Evolutionary conservation across 192 early-diverging fungal species (phyloP).

Genomic region (Thoreauomyces humboldtii): DNA sequence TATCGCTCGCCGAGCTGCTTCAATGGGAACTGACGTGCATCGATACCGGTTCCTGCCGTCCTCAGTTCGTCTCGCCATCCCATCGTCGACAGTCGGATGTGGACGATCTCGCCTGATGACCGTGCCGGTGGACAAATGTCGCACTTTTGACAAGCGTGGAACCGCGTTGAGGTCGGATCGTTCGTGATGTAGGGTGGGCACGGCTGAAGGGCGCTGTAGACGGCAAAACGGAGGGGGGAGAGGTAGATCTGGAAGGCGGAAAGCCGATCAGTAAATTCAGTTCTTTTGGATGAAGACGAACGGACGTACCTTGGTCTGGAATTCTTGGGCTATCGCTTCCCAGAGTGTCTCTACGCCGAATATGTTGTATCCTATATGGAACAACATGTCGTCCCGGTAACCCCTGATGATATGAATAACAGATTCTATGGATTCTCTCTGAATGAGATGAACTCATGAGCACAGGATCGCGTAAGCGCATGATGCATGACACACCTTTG

Average conservation of each 20-base stretch:
- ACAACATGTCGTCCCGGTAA: constrained; percentile 27
- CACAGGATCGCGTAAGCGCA: too few species aligned
- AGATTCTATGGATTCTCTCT: constrained; percentile 4
- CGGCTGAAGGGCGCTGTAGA: not conserved
- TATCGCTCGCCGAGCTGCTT: not conserved
- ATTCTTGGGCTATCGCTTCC: constrained; percentile 38
- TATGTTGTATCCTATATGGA: constrained; percentile 45
- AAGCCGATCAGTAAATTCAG: not conserved
- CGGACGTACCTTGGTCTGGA: constrained; percentile 34
- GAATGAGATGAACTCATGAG: not conserved
- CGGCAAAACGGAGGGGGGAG: not conserved
- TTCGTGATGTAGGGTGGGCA: constrained; percentile 6
- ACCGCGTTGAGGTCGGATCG: constrained; percentile 16
- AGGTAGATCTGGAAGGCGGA: constrained; percentile 5
- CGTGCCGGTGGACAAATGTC: not conserved
- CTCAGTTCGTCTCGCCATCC: not conserved
- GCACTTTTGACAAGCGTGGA: constrained; percentile 15
- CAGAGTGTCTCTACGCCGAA: constrained; percentile 38
- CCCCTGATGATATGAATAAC: constrained; percentile 1
- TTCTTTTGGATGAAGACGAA: too few species aligned
- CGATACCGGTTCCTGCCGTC: not conserved
- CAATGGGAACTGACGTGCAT: not conserved
- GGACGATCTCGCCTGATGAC: not conserved
- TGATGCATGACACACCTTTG: constrained; percentile 38
- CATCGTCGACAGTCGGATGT: not conserved